phyloP scores from a whole-genome alignment of 371 early-diverging fungal species.

The Batkoa obscura region DNA sequence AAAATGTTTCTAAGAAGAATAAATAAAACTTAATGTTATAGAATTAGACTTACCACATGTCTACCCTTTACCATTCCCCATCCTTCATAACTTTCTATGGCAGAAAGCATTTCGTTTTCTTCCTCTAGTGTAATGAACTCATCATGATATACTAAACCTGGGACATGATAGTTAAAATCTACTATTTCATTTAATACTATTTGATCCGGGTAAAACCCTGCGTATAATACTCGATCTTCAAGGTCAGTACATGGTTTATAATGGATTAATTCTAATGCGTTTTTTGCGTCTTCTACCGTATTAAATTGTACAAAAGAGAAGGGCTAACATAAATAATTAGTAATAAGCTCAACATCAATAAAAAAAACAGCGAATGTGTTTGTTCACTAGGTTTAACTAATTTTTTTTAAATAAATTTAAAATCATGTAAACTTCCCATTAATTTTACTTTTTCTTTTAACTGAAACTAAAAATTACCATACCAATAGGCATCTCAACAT shows the following conservation, averaged over 20 bases:
- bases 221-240: conserved; percentile 3
- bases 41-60: conserved; percentile 6
- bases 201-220: conserved; percentile 6
- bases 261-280: not conserved
- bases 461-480: too few relatives aligned
- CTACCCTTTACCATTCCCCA: conserved; percentile 8
- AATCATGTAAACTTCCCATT: not conserved
- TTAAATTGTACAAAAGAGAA: conserved; percentile 8
- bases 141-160: conserved; percentile 7
- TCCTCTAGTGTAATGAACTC: conserved; percentile 8
- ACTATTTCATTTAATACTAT: conserved; percentile 4
- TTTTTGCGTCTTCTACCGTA: not conserved
- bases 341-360: too few relatives aligned
- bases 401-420: not conserved
- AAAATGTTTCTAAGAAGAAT: conserved; percentile 9
- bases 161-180: conserved; percentile 1
- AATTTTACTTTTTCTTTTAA: too few relatives aligned
- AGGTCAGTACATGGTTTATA: conserved; percentile 3
- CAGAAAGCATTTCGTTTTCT: conserved; percentile 5
- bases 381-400: too few relatives aligned
- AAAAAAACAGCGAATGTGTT: too few relatives aligned
- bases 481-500: conserved; percentile 4
- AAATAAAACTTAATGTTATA: not conserved
- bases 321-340: conserved; percentile 5
- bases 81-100: not conserved